Conservation (phyloP, 495 filamentous ascomycete genomes). For the Aspergillus cristatus region DNA sequence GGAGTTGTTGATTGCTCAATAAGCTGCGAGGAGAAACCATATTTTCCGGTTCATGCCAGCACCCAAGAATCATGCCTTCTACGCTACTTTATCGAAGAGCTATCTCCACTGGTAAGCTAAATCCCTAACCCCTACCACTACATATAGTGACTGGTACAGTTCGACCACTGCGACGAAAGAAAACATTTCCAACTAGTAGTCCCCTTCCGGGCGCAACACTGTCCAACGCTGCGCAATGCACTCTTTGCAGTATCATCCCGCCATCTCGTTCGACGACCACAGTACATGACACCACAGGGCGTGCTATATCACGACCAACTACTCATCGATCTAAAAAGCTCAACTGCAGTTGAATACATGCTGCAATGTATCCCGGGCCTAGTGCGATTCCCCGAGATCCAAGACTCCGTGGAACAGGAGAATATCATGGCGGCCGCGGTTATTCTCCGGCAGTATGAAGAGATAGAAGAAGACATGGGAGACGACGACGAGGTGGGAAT, state of each 20-base stretch:
- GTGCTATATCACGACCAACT: constrained; percentile 12
- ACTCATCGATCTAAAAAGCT: constrained; percentile 10
- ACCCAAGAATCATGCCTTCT: constrained; percentile 17
- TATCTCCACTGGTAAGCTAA: constrained; percentile 25
- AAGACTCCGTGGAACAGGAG: constrained; percentile 13
- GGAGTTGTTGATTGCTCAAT: neutral
- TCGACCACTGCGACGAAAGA: constrained; percentile 19
- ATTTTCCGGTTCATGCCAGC: neutral
- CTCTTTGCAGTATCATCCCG: constrained; percentile 18
- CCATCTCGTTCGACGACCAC: constrained; percentile 13
- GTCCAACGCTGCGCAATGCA: constrained; percentile 13
- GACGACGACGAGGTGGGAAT: constrained; percentile 9
- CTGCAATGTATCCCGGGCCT: constrained; percentile 21
- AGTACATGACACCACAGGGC: constrained; percentile 14
- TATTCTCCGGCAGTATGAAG: constrained; percentile 21
- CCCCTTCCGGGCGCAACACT: constrained; percentile 12
- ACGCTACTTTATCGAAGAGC: constrained; percentile 20
- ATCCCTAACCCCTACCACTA: neutral
- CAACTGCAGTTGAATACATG: constrained; percentile 19
- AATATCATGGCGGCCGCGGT: constrained; percentile 21
- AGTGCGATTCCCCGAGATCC: constrained; percentile 10
- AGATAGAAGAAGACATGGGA: constrained; percentile 21
- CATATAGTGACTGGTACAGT: constrained; percentile 5
- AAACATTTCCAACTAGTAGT: constrained; percentile 17
- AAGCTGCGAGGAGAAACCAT: neutral